Evolutionary conservation across 225 moss, liverwort and hornwort species (phyloP).

Genomic region (Climacium dendroides): DNA sequence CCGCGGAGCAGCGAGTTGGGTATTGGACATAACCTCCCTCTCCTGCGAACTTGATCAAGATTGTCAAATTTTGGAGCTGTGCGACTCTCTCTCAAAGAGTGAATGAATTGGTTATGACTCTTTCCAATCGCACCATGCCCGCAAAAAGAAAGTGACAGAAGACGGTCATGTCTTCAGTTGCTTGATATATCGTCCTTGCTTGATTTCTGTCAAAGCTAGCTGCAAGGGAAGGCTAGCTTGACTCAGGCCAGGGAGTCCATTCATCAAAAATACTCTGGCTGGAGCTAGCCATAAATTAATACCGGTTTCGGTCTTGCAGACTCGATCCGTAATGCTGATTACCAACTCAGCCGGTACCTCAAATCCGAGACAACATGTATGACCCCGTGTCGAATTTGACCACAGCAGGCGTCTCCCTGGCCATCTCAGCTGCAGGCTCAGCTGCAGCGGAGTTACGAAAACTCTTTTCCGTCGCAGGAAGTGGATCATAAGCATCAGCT

Average conservation of each 20-base stretch:
- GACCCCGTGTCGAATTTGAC: slow-evolving; percentile 1
- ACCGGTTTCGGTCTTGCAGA: background rate
- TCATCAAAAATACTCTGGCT: background rate
- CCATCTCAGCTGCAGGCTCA: background rate
- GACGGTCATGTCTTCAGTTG: background rate
- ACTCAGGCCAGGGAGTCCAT: background rate
- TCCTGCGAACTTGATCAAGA: background rate
- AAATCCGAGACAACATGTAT: slow-evolving; percentile 16
- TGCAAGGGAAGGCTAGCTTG: background rate
- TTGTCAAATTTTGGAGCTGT: background rate
- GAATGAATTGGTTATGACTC: background rate
- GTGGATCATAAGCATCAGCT: background rate
- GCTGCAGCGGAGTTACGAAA: background rate
- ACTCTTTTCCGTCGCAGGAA: background rate
- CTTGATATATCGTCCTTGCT: background rate
- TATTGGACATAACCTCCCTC: background rate
- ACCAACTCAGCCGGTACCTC: background rate
- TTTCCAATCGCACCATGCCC: background rate
- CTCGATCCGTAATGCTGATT: background rate
- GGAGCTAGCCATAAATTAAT: background rate
- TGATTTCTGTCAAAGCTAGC: background rate
- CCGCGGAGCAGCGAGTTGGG: background rate
- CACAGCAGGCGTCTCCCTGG: background rate
- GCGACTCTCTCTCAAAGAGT: background rate
- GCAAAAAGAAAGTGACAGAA: background rate